Percentiles rank a stretch among this genome's conserved stretches.
Evolutionary conservation across 2,329 filamentous ascomycete genomes (phyloP).

Genomic region (Hypoxylon sp.): DNA sequence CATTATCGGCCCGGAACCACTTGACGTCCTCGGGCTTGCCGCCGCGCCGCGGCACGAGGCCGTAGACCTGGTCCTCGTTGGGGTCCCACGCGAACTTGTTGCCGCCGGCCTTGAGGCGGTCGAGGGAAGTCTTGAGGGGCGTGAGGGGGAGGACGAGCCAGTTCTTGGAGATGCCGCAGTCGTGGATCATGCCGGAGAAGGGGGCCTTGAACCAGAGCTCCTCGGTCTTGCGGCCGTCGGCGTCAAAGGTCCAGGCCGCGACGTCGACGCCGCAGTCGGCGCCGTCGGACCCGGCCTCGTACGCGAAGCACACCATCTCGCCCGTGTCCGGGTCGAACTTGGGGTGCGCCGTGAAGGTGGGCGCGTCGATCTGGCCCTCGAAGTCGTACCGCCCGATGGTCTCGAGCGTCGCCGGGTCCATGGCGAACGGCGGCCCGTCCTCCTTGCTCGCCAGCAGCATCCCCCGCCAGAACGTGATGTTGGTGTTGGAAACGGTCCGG

Average conservation of each 20-base stretch:
- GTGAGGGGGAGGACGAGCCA: constrained; percentile 58
- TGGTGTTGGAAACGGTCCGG: constrained; percentile 65
- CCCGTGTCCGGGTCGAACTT: constrained; percentile 61
- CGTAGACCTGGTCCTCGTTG: constrained; percentile 63
- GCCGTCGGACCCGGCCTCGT: constrained; percentile 55
- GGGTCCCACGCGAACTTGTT: constrained; percentile 63
- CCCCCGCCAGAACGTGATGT: constrained; percentile 65
- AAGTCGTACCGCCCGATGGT: constrained; percentile 60
- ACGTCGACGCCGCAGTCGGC: constrained; percentile 54
- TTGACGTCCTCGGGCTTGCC: constrained; percentile 60
- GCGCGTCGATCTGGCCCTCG: constrained; percentile 56
- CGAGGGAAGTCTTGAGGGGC: constrained; percentile 55
- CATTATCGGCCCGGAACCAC: constrained; percentile 61
- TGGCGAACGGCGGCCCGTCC: constrained; percentile 58
- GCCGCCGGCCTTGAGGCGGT: constrained; percentile 54
- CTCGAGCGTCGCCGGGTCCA: constrained; percentile 59
- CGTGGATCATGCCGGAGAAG: constrained; percentile 62
- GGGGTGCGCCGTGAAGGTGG: constrained; percentile 61
- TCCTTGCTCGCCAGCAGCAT: constrained; percentile 64
- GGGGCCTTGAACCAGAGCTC: constrained; percentile 59
- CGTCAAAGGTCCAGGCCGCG: constrained; percentile 56
- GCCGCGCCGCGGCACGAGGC: constrained; percentile 58
- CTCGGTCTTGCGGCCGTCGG: constrained; percentile 53
- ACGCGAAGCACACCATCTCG: constrained; percentile 61
- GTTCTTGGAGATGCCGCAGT: constrained; percentile 57